Base-by-base conservation (phyloP, 1,139 yeast genomes). In the Saccharomyces hybrid region DNA sequence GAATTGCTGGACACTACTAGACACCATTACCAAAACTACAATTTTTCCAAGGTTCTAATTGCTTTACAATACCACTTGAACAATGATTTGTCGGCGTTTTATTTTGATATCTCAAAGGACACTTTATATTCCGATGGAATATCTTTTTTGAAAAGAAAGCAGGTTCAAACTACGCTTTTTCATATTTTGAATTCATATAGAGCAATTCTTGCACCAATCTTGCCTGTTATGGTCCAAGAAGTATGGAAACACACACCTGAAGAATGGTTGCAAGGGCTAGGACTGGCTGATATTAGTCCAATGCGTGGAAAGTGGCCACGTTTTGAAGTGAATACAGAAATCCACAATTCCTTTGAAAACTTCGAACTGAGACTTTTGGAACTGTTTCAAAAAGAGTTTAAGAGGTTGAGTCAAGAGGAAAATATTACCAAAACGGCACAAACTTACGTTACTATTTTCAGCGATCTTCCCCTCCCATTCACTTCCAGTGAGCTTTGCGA, bases 61-160 rank as follows among this genome's bases (percentile, higher is more conserved):
- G 78, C 79, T 3, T 64, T 89, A 19, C 86, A 86, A 63, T 79
- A 81, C 55, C 90, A 88, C 65, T 80, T 89, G 77, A 89, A 86
- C 66, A 79, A 81, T 19, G 82, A 83, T 25, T 76, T 91, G 55
- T 88, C 97, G 42, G 82, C 98, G 0, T 76, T 86, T 49, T 93
- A 93, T 70, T 90, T 93, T 69, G 96, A 90, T 65, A 78, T 88
- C 42, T 81, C 87, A 51, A 95, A 93, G 66, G 99, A 93, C 65
- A 76, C 87, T 53, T 76, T 93, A 25, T 93, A 93, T 68, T 87
- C 96, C 0, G 95, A 87, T 59, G 62, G 70, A 0, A 54, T 64
- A 0, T 67, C 69, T 26, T 79, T 86, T 0, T 52, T 64, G 1
- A 77, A 81, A 38, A 79, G 98, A 58, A 75, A 79, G 56, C 78